phyloP scores from a whole-genome alignment of 2,329 filamentous ascomycete species.

The Venturia aucupariae region DNA sequence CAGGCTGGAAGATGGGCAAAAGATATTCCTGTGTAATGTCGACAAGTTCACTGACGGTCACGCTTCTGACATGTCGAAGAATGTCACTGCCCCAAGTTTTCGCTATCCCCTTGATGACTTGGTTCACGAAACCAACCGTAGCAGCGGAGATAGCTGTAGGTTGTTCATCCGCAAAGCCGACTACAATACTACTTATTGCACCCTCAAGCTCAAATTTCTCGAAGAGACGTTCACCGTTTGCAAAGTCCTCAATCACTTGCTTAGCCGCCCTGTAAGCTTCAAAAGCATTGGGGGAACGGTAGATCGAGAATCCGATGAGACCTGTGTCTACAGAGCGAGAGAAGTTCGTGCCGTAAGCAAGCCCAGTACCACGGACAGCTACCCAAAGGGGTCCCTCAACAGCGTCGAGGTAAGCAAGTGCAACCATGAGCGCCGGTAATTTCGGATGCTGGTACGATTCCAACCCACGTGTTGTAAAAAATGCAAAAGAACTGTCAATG shows the following conservation, averaged over 20 bases:
- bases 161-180: conserved; percentile 79
- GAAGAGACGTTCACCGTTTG: conserved; percentile 60
- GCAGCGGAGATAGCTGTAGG: conserved; percentile 76
- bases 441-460: conserved; percentile 66
- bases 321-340: conserved; percentile 69
- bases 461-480: conserved; percentile 66
- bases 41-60: conserved; percentile 68
- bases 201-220: conserved; percentile 80
- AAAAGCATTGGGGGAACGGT: conserved; percentile 79
- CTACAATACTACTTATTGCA: conserved; percentile 81
- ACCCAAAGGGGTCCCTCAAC: conserved; percentile 94
- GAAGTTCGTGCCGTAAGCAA: conserved; percentile 84
- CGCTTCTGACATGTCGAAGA: conserved; percentile 65
- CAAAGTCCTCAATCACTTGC: conserved; percentile 64
- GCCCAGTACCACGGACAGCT: conserved; percentile 81
- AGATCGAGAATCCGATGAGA: conserved; percentile 74
- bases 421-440: conserved; percentile 77
- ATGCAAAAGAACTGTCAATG: conserved; percentile 83
- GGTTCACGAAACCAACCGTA: conserved; percentile 70
- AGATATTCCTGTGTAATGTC: conserved; percentile 65
- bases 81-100: conserved; percentile 71
- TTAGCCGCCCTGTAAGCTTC: conserved; percentile 75
- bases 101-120: conserved; percentile 67
- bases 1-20: conserved; percentile 68
- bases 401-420: conserved; percentile 81